These are phyloP conservation scores for Pichia eremophila DNA, from an alignment of 805 yeast species.

Conservation along the genomic window DNA sequence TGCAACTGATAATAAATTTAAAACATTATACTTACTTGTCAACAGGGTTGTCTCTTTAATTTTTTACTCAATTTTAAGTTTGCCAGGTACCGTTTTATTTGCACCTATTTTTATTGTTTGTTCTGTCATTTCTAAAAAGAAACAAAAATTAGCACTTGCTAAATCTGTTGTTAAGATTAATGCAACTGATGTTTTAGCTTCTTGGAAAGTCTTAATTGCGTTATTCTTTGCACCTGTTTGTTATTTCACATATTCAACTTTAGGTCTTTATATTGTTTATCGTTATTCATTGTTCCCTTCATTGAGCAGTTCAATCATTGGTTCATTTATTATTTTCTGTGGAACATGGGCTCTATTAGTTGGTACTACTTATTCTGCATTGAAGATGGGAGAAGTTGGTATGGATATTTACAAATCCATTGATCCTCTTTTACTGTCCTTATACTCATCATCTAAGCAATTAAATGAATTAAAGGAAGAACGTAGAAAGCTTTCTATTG, in stretches of 20 bases:
- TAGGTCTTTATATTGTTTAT: conserved; percentile 31
- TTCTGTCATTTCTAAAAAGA: conserved; percentile 57
- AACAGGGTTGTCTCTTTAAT: conserved; percentile 48
- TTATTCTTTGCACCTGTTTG: conserved; percentile 81
- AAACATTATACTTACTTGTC: conserved; percentile 43
- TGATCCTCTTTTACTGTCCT: conserved; percentile 60
- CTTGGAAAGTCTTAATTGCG: conserved; percentile 90
- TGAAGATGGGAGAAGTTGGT: conserved; percentile 87
- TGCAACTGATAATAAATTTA: conserved; percentile 39
- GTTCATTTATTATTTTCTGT: conserved; percentile 28
- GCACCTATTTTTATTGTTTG: conserved; percentile 81
- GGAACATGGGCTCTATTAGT: conserved; percentile 56
- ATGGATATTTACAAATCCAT: conserved; percentile 81
- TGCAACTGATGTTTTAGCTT: conserved; percentile 89
- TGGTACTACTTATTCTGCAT: conserved; percentile 75
- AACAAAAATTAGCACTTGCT: conserved; percentile 71
- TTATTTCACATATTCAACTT: conserved; percentile 66
- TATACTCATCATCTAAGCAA: conserved; percentile 43
- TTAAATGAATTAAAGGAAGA: conserved; percentile 48
- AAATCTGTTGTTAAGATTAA: conserved; percentile 80
- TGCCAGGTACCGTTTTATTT: conserved; percentile 83
- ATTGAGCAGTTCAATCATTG: conserved; percentile 3
- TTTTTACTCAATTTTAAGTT: conserved; percentile 48
- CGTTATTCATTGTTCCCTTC: conserved; percentile 14
- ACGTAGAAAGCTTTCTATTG: conserved; percentile 53